Evolutionary conservation across 83 land plant species (phyloP).

Genomic region (Picea mariana): DNA sequence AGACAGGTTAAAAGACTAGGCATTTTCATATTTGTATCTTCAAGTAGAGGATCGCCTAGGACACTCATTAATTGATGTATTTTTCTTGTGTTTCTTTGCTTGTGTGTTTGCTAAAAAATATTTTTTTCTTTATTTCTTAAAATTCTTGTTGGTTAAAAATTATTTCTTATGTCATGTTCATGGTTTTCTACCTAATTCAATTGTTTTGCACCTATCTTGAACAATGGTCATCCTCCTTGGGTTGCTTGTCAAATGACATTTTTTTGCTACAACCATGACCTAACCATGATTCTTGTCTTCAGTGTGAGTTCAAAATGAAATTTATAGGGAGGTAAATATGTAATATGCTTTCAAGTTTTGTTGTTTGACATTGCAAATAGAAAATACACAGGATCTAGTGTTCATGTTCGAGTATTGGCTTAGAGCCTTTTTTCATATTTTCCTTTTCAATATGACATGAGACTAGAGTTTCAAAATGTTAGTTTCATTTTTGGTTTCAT

Average conservation of each 20-base stretch:
- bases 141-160: no score
- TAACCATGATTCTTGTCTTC: neutral
- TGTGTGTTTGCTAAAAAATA: neutral
- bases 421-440: neutral
- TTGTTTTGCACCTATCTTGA: neutral
- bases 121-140: neutral
- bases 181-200: no score
- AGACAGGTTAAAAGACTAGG: neutral
- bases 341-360: neutral
- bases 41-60: neutral
- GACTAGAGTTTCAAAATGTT: no score
- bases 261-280: slow-evolving; percentile 3
- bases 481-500: no score
- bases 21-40: neutral
- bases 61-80: neutral
- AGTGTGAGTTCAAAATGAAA: neutral
- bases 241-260: neutral
- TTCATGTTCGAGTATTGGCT: neutral
- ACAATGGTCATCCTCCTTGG: neutral
- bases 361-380: neutral
- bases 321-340: neutral
- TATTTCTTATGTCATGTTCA: neutral
- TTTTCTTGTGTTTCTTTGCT: neutral
- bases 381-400: neutral
- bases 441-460: no score